A percentile compares a stretch with the other conserved stretches of the same genome.
Evolutionary conservation across 2,329 filamentous ascomycete genomes (phyloP).

Genomic region (Fusarium sp.): DNA sequence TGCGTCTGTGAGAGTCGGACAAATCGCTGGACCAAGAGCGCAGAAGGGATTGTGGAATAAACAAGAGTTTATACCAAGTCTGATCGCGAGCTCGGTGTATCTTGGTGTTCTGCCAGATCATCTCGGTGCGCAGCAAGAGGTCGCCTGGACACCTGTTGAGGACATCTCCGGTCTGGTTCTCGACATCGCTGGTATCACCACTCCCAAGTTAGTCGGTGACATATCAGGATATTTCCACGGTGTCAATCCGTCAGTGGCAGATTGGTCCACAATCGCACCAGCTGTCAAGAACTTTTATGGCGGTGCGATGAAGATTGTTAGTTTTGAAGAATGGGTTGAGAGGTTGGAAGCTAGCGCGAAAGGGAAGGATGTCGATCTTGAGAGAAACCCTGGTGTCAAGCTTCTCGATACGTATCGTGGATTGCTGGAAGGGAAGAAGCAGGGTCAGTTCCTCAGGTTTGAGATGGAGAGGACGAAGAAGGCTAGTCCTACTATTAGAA

Average conservation of each 20-base stretch:
- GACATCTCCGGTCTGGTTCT: background rate
- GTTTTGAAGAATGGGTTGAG: background rate
- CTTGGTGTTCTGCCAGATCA: background rate
- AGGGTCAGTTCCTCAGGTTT: background rate
- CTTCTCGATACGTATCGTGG: background rate
- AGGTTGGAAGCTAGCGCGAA: background rate
- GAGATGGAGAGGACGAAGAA: background rate
- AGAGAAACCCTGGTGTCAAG: background rate
- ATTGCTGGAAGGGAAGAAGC: background rate
- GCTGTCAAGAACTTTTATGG: background rate
- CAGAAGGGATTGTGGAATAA: constrained; percentile 6
- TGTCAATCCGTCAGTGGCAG: background rate
- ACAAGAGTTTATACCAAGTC: constrained; percentile 7
- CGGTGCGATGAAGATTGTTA: background rate
- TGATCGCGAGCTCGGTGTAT: constrained; percentile 8
- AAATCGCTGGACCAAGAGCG: background rate
- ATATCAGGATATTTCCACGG: constrained; percentile 13
- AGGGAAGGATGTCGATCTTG: background rate
- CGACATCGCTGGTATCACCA: background rate
- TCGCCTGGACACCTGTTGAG: background rate
- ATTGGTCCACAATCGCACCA: background rate
- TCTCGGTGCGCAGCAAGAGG: background rate
- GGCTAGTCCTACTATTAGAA: background rate
- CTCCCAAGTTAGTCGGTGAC: background rate
- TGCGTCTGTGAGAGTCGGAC: background rate